A percentile compares a stretch with the other conserved stretches of the same genome.
phyloP scores from a whole-genome alignment of 768 basidiomycete species.

The Clathrus columnatus region DNA sequence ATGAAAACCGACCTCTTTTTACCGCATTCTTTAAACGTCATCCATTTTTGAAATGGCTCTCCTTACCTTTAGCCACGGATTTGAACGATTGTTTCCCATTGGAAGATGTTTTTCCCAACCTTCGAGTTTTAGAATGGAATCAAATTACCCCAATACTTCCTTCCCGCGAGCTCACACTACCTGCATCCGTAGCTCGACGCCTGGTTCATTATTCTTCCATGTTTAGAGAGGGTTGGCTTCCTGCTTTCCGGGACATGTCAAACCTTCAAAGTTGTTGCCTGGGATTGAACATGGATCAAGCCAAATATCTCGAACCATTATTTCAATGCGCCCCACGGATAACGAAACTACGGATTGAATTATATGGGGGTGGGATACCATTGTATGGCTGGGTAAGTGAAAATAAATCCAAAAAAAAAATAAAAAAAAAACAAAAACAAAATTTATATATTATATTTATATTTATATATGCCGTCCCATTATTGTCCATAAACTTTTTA shows the following conservation, averaged over 20 bases:
- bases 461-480: not conserved
- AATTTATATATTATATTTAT: no score
- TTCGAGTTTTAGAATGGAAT: not conserved
- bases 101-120: not conserved
- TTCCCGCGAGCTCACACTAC: not conserved
- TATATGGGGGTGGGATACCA: not conserved
- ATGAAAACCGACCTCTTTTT: not conserved
- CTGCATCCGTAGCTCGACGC: not conserved
- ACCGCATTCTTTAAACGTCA: not conserved
- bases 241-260: not conserved
- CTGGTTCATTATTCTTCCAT: not conserved
- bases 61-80: not conserved
- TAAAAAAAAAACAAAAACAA: no score
- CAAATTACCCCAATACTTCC: not conserved
- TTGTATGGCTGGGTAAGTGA: not conserved
- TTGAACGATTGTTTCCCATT: not conserved
- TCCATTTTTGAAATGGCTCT: not conserved
- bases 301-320: not conserved
- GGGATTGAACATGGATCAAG: not conserved
- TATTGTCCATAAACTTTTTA: not conserved
- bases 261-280: not conserved
- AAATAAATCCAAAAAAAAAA: no score
- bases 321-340: not conserved
- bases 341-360: not conserved
- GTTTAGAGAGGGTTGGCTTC: not conserved